Evolutionary conservation across 2,329 filamentous ascomycete species (phyloP).

Genomic region (Triangularia verruculosa): DNA sequence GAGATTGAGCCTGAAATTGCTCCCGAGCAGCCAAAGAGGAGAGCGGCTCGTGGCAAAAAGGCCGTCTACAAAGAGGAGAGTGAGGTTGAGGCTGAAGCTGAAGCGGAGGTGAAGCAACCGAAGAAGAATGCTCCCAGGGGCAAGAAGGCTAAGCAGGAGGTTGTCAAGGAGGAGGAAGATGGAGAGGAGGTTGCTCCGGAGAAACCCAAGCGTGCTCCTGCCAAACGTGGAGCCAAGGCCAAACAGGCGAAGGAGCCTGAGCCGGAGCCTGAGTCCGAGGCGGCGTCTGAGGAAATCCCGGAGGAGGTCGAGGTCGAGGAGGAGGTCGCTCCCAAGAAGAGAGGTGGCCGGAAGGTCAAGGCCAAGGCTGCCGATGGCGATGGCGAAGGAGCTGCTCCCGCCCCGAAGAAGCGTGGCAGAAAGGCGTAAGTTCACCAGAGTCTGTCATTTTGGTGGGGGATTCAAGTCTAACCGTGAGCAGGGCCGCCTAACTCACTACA

Average conservation of each 20-base stretch:
- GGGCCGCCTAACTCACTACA: neutral
- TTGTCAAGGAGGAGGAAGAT: slow-evolving; percentile 24
- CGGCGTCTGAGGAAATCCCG: slow-evolving; percentile 15
- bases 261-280: slow-evolving; percentile 2
- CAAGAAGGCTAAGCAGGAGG: slow-evolving; percentile 19
- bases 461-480: neutral
- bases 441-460: neutral
- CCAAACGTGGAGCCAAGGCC: slow-evolving; percentile 18
- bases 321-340: slow-evolving; percentile 14
- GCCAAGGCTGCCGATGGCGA: slow-evolving; percentile 8
- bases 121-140: slow-evolving; percentile 15
- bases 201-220: slow-evolving; percentile 2
- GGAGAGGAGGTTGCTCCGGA: neutral
- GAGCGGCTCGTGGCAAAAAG: neutral
- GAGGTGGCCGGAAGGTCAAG: slow-evolving; percentile 13
- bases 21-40: slow-evolving; percentile 3
- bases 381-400: neutral
- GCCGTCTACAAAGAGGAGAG: slow-evolving; percentile 19
- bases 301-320: slow-evolving; percentile 17
- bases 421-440: slow-evolving; percentile 2
- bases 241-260: slow-evolving; percentile 22
- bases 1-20: neutral
- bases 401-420: neutral
- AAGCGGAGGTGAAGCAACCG: slow-evolving; percentile 8
- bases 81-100: neutral